Evolutionary conservation across 2,329 filamentous ascomycete species (phyloP).

Genomic region (Scopulariopsis brevicaulis): DNA sequence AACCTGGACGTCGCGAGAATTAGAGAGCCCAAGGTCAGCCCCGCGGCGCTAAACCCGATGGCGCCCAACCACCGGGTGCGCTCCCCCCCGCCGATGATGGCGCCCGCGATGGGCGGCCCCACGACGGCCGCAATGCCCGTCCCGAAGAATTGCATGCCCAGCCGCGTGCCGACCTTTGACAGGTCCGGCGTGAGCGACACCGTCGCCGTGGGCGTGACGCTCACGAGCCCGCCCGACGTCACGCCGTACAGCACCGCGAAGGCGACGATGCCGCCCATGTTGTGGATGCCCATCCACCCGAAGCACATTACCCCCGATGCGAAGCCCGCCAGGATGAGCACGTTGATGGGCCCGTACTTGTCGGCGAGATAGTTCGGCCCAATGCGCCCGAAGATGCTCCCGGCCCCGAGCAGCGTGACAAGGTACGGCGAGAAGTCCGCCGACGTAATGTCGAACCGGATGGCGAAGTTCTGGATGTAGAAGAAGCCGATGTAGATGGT

Average conservation of each 20-base stretch:
- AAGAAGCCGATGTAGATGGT: conserved; percentile 37
- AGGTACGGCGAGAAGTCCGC: conserved; percentile 25
- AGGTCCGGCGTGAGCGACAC: conserved; percentile 27
- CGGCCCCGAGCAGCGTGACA: conserved; percentile 31
- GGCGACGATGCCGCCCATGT: conserved; percentile 22
- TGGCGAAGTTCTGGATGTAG: conserved; percentile 30
- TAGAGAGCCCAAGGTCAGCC: conserved; percentile 14
- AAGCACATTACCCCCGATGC: conserved; percentile 38
- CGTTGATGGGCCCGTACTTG: conserved; percentile 27
- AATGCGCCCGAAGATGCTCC: conserved; percentile 31
- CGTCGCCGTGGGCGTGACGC: conserved; percentile 27
- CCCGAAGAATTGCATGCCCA: conserved; percentile 29
- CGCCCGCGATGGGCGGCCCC: conserved; percentile 26
- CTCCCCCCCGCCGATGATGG: conserved; percentile 19
- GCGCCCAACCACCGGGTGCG: conserved; percentile 17
- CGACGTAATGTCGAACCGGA: conserved; percentile 24
- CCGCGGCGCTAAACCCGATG: conserved; percentile 18
- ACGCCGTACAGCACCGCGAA: conserved; percentile 34
- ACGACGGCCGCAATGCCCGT: conserved; percentile 32
- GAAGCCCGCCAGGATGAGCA: conserved; percentile 21
- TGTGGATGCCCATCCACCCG: conserved; percentile 26
- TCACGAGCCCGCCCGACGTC: conserved; percentile 30
- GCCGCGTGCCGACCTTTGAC: conserved; percentile 25
- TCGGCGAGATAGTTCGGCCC: conserved; percentile 32
- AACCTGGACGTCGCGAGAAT: conserved; percentile 12